Percentiles rank a stretch among this genome's conserved stretches.
Evolutionary conservation across 805 yeast species (phyloP).

Genomic region (Schizosaccharomyces cryophilus): DNA sequence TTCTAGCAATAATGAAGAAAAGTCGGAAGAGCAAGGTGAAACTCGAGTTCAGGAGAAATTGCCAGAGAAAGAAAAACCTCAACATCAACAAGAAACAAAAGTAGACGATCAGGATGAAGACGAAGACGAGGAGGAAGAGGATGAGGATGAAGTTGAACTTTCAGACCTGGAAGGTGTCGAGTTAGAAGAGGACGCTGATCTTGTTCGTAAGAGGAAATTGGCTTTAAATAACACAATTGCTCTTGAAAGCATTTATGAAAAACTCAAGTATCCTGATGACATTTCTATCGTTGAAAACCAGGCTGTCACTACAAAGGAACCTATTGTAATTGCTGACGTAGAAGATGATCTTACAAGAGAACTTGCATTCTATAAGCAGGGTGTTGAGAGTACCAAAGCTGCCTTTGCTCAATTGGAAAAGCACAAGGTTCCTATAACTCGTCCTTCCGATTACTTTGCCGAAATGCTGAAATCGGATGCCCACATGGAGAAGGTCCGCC

Average conservation of each 20-base stretch:
- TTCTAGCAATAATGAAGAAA: conserved; percentile 11
- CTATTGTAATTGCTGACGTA: conserved; percentile 35
- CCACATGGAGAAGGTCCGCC: conserved; percentile 84
- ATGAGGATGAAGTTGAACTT: conserved; percentile 39
- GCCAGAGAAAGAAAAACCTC: conserved; percentile 41
- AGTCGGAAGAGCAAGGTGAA: conserved; percentile 25
- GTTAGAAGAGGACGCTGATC: conserved; percentile 73
- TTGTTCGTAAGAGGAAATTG: conserved; percentile 72
- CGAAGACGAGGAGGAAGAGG: conserved; percentile 27
- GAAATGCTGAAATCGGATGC: conserved; percentile 85
- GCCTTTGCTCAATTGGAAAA: conserved; percentile 38
- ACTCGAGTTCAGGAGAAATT: conserved; percentile 41
- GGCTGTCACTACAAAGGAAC: conserved; percentile 33
- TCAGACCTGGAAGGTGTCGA: conserved; percentile 76
- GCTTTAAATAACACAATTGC: conserved; percentile 81
- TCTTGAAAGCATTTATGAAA: conserved; percentile 12
- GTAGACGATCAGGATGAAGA: conserved; percentile 10
- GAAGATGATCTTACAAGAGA: conserved; percentile 93
- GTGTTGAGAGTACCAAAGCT: conserved; percentile 53
- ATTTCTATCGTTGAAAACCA: conserved; percentile 68
- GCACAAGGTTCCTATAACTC: conserved; percentile 59
- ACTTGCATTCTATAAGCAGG: conserved; percentile 83
- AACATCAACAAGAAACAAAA: no score
- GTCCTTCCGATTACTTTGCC: conserved; percentile 91
- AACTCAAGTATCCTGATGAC: conserved; percentile 28